A percentile compares a stretch with the other conserved stretches of the same genome.
phyloP scores from a whole-genome alignment of 1,284 basidiomycete genomes.

The Ceratobasidium sp. region DNA sequence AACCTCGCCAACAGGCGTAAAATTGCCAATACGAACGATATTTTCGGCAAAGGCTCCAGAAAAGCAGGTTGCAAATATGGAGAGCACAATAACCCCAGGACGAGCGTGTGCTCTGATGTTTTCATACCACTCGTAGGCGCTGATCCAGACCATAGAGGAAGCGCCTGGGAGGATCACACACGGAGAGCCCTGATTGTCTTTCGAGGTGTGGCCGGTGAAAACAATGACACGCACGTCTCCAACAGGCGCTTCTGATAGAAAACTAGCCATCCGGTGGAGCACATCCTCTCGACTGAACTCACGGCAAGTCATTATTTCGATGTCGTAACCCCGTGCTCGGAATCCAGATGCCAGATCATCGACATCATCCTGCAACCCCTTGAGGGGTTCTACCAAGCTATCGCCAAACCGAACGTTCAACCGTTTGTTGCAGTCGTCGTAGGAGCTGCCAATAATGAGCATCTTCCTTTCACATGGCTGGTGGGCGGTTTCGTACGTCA shows the following conservation, averaged over 20 bases:
- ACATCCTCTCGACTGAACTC: background rate
- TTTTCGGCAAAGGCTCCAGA: constrained; percentile 1
- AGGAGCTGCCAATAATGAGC: constrained; percentile 6
- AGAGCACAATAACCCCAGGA: constrained; percentile 17
- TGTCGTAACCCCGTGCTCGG: background rate
- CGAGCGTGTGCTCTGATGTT: background rate
- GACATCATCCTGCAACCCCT: background rate
- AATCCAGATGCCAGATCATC: background rate
- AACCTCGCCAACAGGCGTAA: too few relatives aligned
- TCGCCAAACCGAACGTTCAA: too few relatives aligned
- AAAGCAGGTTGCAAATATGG: constrained; percentile 16
- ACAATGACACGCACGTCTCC: constrained; percentile 3
- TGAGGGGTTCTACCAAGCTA: too few relatives aligned
- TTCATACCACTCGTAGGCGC: background rate
- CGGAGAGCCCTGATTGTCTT: background rate
- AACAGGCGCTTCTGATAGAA: background rate
- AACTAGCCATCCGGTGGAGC: background rate
- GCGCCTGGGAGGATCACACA: background rate
- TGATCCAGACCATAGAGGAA: too few relatives aligned
- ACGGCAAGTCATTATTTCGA: background rate
- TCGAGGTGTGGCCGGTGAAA: background rate
- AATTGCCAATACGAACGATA: too few relatives aligned
- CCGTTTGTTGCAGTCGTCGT: background rate
- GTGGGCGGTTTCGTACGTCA: too few relatives aligned
- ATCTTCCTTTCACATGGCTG: constrained; percentile 2